Base-by-base conservation (phyloP, 2,329 filamentous ascomycete species). In the Exophiala viscosa region DNA sequence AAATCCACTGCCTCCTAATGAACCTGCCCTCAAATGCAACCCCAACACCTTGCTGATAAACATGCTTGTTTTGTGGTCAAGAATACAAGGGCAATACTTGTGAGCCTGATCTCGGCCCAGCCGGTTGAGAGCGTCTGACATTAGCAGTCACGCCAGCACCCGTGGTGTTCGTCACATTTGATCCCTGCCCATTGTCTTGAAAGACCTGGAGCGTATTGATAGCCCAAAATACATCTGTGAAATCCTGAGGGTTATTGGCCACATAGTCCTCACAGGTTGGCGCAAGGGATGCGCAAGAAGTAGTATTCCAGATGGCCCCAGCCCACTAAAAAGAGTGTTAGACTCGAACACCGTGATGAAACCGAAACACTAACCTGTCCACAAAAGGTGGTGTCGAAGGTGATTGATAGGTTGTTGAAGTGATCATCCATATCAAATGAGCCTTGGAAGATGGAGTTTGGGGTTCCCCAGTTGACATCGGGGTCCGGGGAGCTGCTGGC, bases 211-310 rank as follows among this genome's bases (percentile, higher is more conserved):
- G 73, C 35, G 76, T 82, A 65, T 86, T 86, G 71, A 95, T 79
- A 54, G 82, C 72, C 87, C 88, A 95, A 72, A 84, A 92, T 2
- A 87, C 81, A 31, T 90, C 77, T 34, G 70, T 67, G 67, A 91
- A 93, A 20, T 76, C 85, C 10, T 68, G 64, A 0, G 88, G 85
- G 67, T 90, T 86, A 55, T 76, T 72, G 45, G 75, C 74, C 17
- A 93, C 89, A 67, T 82, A 93, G 10, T 83, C 81, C 32, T 84
- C 70, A 72, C 91, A 96, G 0, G 82, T 84, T 20, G 70, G 57
- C 0, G 82, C 86, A 61, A 81, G 75, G 35, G 77, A 70, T 1
- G 75, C 70, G 68, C 86, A 89, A 39, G 78, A 39, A 13, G 51
- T 52, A 3, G 49, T 55, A 40, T 53, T 55, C 55, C 58, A 60